phyloP scores from a whole-genome alignment of 306 rosid genomes.

The Prosopis cineraria region DNA sequence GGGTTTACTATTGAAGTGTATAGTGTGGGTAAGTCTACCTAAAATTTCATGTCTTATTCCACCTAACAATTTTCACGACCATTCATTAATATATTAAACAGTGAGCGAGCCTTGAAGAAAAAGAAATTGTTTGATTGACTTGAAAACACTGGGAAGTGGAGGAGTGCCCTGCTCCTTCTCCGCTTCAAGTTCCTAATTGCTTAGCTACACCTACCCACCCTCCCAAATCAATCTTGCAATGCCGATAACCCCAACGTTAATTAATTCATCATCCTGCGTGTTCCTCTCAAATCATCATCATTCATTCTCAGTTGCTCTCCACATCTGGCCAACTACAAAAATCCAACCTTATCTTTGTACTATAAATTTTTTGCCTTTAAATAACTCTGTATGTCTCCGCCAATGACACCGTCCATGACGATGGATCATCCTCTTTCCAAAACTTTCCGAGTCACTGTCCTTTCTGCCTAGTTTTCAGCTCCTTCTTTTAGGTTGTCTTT shows the following conservation, averaged over 20 bases:
- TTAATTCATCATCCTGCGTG: neutral
- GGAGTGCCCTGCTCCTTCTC: neutral
- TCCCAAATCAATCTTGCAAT: neutral
- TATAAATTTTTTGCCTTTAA: neutral
- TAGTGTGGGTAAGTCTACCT: neutral
- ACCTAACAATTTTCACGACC: neutral
- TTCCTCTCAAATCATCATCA: neutral
- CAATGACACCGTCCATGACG: slow-evolving; percentile 36
- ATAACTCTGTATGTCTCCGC: neutral
- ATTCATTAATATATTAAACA: neutral
- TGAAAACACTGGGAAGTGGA: neutral
- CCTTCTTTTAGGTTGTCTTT: neutral
- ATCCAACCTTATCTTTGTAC: neutral
- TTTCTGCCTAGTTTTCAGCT: neutral
- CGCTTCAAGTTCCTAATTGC: neutral
- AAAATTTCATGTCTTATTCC: neutral
- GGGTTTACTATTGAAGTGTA: neutral
- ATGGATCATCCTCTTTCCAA: neutral
- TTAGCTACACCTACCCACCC: slow-evolving; percentile 1
- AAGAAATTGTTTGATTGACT: neutral
- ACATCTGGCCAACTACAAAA: slow-evolving; percentile 3
- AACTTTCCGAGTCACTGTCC: slow-evolving; percentile 25
- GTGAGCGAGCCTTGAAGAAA: neutral
- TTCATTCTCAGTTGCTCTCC: neutral
- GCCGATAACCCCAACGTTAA: neutral